Conservation (phyloP, 2,329 filamentous ascomycete species). For the Botryotinia globosa region DNA sequence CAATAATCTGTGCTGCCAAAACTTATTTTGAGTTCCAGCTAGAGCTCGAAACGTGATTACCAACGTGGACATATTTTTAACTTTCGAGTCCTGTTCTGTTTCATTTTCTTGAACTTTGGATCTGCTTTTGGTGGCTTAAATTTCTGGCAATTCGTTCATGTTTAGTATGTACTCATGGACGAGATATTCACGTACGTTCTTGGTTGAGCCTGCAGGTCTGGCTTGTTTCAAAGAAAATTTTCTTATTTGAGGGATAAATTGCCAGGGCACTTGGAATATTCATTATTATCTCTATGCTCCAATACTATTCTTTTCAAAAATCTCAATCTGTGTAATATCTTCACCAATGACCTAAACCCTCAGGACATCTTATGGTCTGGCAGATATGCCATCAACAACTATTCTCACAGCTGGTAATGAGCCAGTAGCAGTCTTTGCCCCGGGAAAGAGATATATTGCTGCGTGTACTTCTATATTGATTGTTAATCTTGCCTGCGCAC, state of each 20-base stretch:
- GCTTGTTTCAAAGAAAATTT: not conserved
- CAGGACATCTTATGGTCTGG: not conserved
- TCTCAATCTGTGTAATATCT: not conserved
- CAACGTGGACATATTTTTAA: not conserved
- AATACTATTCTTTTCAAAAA: not conserved
- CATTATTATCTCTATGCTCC: not conserved
- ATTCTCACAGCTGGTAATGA: not conserved
- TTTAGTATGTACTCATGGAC: not conserved
- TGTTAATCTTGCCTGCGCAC: slow-evolving; percentile 53
- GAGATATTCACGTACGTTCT: not conserved
- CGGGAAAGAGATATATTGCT: slow-evolving; percentile 8
- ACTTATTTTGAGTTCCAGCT: not conserved
- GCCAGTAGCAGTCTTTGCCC: not conserved
- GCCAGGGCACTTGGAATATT: not conserved
- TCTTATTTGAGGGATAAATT: not conserved
- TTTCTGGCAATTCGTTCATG: not conserved
- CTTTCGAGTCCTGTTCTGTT: not conserved
- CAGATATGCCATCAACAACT: not conserved
- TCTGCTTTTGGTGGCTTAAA: not conserved
- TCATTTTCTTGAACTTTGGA: not conserved
- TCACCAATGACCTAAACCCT: not conserved
- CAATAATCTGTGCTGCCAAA: not conserved
- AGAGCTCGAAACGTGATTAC: not conserved
- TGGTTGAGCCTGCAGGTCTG: not conserved
- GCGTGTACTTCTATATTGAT: slow-evolving; percentile 10